These are phyloP conservation scores for Porcisia hertigi DNA, from an alignment of 208 protist genomes.

Conservation along the genomic window DNA sequence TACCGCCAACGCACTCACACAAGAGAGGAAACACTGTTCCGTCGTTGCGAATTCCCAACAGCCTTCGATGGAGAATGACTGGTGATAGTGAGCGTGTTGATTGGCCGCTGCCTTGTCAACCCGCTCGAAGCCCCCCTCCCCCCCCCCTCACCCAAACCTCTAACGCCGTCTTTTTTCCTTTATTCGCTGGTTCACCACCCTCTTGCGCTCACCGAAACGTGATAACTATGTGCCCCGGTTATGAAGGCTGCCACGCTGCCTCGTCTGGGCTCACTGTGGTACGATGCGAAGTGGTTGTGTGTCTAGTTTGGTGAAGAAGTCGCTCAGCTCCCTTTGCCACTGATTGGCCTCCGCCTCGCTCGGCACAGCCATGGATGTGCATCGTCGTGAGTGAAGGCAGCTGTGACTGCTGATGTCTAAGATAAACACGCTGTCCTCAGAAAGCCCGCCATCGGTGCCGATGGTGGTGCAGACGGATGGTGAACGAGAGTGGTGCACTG, in stretches of 20 bases:
- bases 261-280: constrained; percentile 4
- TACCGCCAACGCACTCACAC: not conserved
- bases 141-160: not conserved
- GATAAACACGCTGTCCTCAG: constrained; percentile 46
- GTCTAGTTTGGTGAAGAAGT: constrained; percentile 52
- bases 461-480: constrained; percentile 39
- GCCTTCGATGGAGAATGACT: not conserved
- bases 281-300: constrained; percentile 36
- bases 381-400: constrained; percentile 11
- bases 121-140: not conserved
- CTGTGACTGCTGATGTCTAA: constrained; percentile 34
- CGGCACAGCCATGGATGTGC: constrained; percentile 11
- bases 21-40: not conserved
- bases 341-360: constrained; percentile 36
- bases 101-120: not conserved
- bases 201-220: not conserved
- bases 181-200: not conserved
- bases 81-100: not conserved
- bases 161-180: not conserved
- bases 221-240: not conserved
- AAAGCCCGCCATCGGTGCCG: constrained; percentile 40
- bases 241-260: not conserved
- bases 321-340: constrained; percentile 45
- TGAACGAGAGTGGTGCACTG: constrained; percentile 31
- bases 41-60: not conserved